phyloP scores from a whole-genome alignment of 495 filamentous ascomycete species.

The Daldinia concentrica region DNA sequence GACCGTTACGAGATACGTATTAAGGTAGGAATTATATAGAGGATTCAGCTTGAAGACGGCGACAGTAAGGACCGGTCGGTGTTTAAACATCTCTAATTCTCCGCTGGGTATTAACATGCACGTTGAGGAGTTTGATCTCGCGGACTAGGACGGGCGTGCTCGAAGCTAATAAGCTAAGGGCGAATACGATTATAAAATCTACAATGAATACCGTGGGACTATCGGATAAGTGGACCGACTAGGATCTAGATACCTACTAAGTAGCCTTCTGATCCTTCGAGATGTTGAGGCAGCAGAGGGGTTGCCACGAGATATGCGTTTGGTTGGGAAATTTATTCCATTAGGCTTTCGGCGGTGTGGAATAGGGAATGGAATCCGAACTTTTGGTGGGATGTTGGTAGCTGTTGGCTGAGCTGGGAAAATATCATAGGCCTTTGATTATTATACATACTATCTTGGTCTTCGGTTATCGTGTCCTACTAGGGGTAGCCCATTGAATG shows the following conservation, averaged over 20 bases:
- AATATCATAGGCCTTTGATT: too few relatives aligned
- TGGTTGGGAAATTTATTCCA: neutral
- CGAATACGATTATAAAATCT: too few relatives aligned
- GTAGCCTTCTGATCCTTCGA: neutral
- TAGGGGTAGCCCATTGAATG: neutral
- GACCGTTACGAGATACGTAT: too few relatives aligned
- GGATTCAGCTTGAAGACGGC: too few relatives aligned
- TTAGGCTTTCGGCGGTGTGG: neutral
- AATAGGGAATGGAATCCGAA: neutral
- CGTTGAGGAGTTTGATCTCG: too few relatives aligned
- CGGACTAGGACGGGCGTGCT: too few relatives aligned
- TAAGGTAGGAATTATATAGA: too few relatives aligned
- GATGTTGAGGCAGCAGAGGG: neutral
- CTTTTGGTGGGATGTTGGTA: neutral
- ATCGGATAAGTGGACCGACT: neutral
- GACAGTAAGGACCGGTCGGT: too few relatives aligned
- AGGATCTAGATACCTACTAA: neutral
- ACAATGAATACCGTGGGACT: neutral
- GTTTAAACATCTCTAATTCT: too few relatives aligned
- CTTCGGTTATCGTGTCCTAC: neutral
- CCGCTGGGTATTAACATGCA: too few relatives aligned
- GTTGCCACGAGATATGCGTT: neutral
- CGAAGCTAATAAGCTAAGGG: too few relatives aligned
- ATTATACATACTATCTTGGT: too few relatives aligned
- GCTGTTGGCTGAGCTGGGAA: neutral